These are phyloP conservation scores for Pelargonium exstipulatum DNA, from an alignment of 441 rosid species.

Conservation along the genomic window DNA sequence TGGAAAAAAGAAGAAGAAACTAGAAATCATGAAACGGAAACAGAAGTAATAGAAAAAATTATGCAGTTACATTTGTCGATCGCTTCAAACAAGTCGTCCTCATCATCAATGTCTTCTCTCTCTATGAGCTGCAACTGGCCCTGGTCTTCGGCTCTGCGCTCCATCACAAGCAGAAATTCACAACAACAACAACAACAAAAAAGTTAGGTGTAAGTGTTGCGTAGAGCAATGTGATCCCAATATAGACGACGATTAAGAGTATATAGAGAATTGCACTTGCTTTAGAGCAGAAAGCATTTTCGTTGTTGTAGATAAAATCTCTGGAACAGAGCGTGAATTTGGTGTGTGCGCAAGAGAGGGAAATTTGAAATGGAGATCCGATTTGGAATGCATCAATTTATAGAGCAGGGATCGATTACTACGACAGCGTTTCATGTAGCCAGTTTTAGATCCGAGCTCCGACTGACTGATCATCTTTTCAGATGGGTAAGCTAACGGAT, in stretches of 20 bases:
- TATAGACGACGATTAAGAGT: constrained; percentile 4
- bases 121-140: constrained; percentile 81
- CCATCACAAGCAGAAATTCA: constrained; percentile 17
- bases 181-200: neutral
- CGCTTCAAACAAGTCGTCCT: constrained; percentile 74
- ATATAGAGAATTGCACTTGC: constrained; percentile 31
- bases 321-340: constrained; percentile 7
- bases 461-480: neutral
- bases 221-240: neutral
- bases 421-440: neutral
- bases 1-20: neutral
- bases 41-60: neutral
- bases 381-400: neutral
- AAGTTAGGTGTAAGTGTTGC: neutral
- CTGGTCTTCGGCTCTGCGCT: constrained; percentile 63
- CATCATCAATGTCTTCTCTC: constrained; percentile 70
- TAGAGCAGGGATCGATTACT: neutral
- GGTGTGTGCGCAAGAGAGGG: constrained; percentile 14
- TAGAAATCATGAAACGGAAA: neutral
- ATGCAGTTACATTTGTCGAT: constrained; percentile 56
- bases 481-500: neutral
- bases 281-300: constrained; percentile 73
- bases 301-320: constrained; percentile 15
- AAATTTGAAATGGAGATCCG: constrained; percentile 9
- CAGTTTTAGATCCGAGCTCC: neutral